Evolutionary conservation across 345 rosid species (phyloP).

Genomic region (Camelina laxa): DNA sequence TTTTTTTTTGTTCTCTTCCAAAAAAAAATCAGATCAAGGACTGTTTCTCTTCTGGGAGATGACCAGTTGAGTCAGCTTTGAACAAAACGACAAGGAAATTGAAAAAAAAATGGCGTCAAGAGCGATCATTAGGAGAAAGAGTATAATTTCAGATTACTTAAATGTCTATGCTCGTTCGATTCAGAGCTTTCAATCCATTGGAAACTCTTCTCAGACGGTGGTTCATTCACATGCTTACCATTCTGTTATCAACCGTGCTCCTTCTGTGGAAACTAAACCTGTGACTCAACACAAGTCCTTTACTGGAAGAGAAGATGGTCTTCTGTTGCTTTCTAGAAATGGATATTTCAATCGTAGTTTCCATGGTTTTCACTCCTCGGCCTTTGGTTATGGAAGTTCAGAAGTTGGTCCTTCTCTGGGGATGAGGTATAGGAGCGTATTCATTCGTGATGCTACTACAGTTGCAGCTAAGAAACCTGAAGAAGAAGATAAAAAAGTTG

Average conservation of each 20-base stretch:
- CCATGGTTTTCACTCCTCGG: slow-evolving; percentile 41
- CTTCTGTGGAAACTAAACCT: slow-evolving; percentile 29
- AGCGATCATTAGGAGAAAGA: slow-evolving; percentile 67
- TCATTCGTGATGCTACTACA: slow-evolving; percentile 60
- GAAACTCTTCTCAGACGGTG: slow-evolving; percentile 34
- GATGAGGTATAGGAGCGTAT: slow-evolving; percentile 44
- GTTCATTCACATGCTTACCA: slow-evolving; percentile 44
- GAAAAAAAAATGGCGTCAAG: slow-evolving; percentile 65
- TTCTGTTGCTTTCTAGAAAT: slow-evolving; percentile 34
- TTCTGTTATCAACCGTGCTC: slow-evolving; percentile 29
- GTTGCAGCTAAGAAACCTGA: slow-evolving; percentile 66
- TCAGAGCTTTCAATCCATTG: slow-evolving; percentile 52
- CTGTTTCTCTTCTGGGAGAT: slow-evolving; percentile 34
- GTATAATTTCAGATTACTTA: slow-evolving; percentile 53
- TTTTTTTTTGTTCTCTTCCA: not conserved
- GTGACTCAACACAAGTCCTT: slow-evolving; percentile 30
- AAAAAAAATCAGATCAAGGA: slow-evolving; percentile 31
- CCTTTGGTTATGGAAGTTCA: slow-evolving; percentile 38
- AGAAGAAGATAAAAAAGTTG: slow-evolving; percentile 63
- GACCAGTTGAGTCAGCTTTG: slow-evolving; percentile 31
- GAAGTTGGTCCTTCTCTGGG: slow-evolving; percentile 44
- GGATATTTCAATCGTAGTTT: slow-evolving; percentile 36
- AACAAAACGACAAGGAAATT: slow-evolving; percentile 23
- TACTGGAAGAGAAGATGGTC: slow-evolving; percentile 40
- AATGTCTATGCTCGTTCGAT: slow-evolving; percentile 45